A percentile compares a stretch with the other conserved stretches of the same genome.
These are phyloP conservation scores for Hydnomerulius pinastri DNA, from an alignment of 768 basidiomycete species.

Conservation along the genomic window DNA sequence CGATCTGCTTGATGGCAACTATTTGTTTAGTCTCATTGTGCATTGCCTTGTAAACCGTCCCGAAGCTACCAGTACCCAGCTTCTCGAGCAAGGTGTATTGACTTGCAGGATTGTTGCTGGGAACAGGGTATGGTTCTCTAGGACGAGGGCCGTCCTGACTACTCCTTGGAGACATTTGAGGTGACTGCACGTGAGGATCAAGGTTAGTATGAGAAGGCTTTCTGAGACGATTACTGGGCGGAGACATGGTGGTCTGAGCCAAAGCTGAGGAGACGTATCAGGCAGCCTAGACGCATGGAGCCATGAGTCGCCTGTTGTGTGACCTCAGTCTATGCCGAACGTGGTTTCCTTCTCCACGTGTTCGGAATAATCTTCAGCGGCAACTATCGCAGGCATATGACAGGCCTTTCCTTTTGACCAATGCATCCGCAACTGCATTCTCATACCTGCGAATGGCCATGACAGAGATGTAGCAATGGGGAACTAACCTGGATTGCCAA, in stretches of 20 bases:
- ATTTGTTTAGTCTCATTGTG: slow-evolving; percentile 93
- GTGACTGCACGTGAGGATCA: slow-evolving; percentile 43
- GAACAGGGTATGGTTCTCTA: slow-evolving; percentile 66
- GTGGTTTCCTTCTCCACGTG: slow-evolving; percentile 28
- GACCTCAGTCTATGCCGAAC: slow-evolving; percentile 15
- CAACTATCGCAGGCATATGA: background rate
- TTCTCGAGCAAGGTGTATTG: slow-evolving; percentile 94
- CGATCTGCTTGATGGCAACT: slow-evolving; percentile 98
- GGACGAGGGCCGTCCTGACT: slow-evolving; percentile 41
- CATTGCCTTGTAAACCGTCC: slow-evolving; percentile 95
- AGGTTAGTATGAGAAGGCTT: slow-evolving; percentile 40
- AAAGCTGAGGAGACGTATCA: slow-evolving; percentile 13
- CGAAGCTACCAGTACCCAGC: slow-evolving; percentile 96
- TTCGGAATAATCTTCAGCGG: slow-evolving; percentile 3
- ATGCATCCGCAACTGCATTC: background rate
- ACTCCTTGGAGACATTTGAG: slow-evolving; percentile 48
- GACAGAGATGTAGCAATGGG: too few relatives aligned
- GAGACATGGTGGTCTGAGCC: slow-evolving; percentile 44
- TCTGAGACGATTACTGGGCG: slow-evolving; percentile 39
- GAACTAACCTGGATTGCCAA: background rate
- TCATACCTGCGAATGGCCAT: background rate
- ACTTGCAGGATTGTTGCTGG: slow-evolving; percentile 79
- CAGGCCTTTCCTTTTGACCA: slow-evolving; percentile 6
- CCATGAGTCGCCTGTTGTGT: slow-evolving; percentile 4
- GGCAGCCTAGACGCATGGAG: slow-evolving; percentile 18